Evolutionary conservation across 441 rosid genomes (phyloP).

Genomic region (Croton setiger): DNA sequence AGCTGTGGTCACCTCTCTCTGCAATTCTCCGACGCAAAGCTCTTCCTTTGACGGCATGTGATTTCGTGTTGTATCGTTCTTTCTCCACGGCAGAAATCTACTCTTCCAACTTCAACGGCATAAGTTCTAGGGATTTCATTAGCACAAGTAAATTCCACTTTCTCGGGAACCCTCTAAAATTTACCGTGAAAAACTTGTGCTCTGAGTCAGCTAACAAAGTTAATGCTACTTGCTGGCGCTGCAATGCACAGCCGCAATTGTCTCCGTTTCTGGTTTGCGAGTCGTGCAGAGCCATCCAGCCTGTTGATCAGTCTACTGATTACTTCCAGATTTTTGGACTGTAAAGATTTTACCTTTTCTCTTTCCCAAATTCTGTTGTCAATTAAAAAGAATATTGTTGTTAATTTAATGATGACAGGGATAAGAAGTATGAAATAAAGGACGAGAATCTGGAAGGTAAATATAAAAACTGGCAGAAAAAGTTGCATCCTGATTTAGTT

Average conservation of each 20-base stretch:
- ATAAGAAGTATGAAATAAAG: slow-evolving; percentile 57
- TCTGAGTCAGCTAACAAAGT: slow-evolving; percentile 27
- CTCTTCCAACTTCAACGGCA: not conserved
- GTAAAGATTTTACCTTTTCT: slow-evolving; percentile 35
- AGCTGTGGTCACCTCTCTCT: slow-evolving; percentile 35
- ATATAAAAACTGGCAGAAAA: slow-evolving; percentile 90
- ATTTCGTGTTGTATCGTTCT: slow-evolving; percentile 2
- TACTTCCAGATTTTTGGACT: slow-evolving; percentile 76
- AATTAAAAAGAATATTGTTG: not conserved
- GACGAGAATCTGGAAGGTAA: slow-evolving; percentile 58
- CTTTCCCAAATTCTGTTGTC: not conserved
- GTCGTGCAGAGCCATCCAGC: slow-evolving; percentile 74
- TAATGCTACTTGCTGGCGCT: slow-evolving; percentile 65
- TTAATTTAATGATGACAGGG: slow-evolving; percentile 30
- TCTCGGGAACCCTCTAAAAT: slow-evolving; percentile 18
- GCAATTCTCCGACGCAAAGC: slow-evolving; percentile 8
- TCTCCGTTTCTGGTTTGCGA: slow-evolving; percentile 63
- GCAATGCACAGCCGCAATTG: slow-evolving; percentile 35
- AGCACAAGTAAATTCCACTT: not conserved
- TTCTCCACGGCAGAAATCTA: slow-evolving; percentile 12
- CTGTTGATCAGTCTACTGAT: slow-evolving; percentile 63
- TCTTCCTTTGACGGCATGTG: slow-evolving; percentile 18
- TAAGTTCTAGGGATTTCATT: not conserved
- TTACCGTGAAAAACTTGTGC: slow-evolving; percentile 34
- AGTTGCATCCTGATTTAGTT: slow-evolving; percentile 94